Evolutionary conservation across 352 stramenopile species (phyloP), one percentile per base, ranked within the genome.

Genomic region (Thalassiosira allenii): DNA sequence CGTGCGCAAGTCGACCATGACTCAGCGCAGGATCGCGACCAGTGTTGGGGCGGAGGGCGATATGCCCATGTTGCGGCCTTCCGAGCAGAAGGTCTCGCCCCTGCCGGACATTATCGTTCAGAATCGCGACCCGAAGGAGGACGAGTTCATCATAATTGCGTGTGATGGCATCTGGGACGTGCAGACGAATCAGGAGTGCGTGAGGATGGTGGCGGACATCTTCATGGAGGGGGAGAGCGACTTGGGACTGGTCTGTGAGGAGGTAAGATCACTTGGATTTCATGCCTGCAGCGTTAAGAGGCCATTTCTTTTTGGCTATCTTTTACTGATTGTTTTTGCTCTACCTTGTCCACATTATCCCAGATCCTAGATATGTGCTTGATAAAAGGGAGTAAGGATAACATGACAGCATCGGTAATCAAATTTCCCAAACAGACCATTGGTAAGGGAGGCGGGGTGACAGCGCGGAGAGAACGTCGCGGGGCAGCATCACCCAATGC

Each of bases 151-250:
- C 20, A 81, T 97, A 37, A 76, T 97, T 47, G 95, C 93, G 2
- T 97, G 95, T 80, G 95, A 97, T 87, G 95, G 95, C 40, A 92
- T 97, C 58, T 97, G 92, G 90, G 94, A 97, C 84, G 95, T 96
- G 22, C 80, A 94, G 58, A 93, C 83, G 0, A 97, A 97, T 83
- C 84, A 96, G 65, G 86, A 96, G 54, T 92, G 86, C 80, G 90
- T 95, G 1, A 47, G 82, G 34, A 89, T 91, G 68, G 86, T 97
- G 6, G 58, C 74, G 6, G 67, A 83, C 12, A 91, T 94, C 58
- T 92, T 93, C 62, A 30, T 59, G 9, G 84, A 93, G 43, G 90
- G 90, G 9, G 90, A 93, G 83, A 62, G 27, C 9, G 54, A 94
- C 73, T 58, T 93, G 30, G 87, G 85, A 9, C 61, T 94, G 27